phyloP scores from a whole-genome alignment of 306 rosid species.

The Prunus dulcis region DNA sequence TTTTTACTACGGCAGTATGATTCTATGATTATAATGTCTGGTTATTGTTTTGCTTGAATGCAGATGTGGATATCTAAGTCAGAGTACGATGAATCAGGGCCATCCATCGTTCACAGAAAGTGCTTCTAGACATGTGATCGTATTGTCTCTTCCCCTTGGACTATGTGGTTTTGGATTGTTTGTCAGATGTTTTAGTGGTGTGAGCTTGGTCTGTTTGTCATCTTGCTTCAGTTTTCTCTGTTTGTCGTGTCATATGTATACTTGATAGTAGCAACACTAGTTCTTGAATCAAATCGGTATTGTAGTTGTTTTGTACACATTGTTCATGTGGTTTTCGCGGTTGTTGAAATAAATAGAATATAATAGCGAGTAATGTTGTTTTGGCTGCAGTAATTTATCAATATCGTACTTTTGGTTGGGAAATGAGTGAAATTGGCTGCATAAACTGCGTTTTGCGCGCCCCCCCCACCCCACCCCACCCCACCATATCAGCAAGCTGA shows the following conservation, averaged over 20 bases:
- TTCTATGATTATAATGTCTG: not conserved
- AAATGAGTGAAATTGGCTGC: not conserved
- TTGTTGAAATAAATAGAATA: not conserved
- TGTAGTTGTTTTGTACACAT: not conserved
- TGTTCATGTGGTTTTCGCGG: not conserved
- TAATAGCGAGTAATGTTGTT: not conserved
- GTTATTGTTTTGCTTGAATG: not conserved
- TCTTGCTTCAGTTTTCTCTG: not conserved
- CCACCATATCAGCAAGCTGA: too few species aligned
- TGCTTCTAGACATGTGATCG: slow-evolving; percentile 22
- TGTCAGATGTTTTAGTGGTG: slow-evolving; percentile 13
- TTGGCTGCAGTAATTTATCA: not conserved
- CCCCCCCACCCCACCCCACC: too few species aligned
- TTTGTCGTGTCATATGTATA: not conserved
- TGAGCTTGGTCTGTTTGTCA: slow-evolving; percentile 5
- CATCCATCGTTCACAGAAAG: slow-evolving; percentile 45
- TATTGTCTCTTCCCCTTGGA: not conserved
- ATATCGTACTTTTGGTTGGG: not conserved
- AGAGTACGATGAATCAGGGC: slow-evolving; percentile 41
- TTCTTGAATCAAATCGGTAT: not conserved
- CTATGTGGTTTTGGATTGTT: slow-evolving; percentile 13
- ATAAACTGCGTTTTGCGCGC: not conserved
- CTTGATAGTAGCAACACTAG: not conserved
- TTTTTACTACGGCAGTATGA: not conserved
- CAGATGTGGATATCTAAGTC: slow-evolving; percentile 49